phyloP scores from a whole-genome alignment of 2,329 filamentous ascomycete genomes.

The Claviceps pazoutovae region DNA sequence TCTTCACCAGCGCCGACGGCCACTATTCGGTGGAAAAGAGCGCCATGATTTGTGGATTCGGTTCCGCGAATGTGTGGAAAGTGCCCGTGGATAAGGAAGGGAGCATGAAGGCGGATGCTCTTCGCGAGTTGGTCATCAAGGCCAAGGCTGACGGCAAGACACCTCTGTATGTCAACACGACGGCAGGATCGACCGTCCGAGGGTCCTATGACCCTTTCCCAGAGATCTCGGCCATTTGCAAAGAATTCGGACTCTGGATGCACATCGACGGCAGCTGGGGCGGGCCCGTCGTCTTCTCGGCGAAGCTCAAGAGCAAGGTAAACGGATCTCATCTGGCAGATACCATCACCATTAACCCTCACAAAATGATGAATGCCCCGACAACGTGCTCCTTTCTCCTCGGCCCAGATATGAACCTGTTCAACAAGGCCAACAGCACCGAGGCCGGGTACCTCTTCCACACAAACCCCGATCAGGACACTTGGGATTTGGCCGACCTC shows the following conservation, averaged over 20 bases:
- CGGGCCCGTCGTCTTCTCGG: conserved; percentile 65
- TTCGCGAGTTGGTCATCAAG: conserved; percentile 48
- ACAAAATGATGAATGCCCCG: conserved; percentile 93
- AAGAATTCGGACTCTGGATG: conserved; percentile 65
- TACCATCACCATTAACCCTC: conserved; percentile 77
- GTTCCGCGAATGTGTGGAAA: conserved; percentile 54
- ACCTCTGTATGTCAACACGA: conserved; percentile 90
- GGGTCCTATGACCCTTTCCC: conserved; percentile 76
- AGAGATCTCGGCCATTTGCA: conserved; percentile 56
- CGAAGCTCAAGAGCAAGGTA: conserved; percentile 49
- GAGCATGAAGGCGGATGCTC: conserved; percentile 51
- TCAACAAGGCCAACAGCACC: conserved; percentile 74
- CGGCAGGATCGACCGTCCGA: conserved; percentile 84
- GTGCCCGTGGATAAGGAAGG: conserved; percentile 63
- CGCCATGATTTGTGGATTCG: conserved; percentile 79
- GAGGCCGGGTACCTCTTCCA: conserved; percentile 81
- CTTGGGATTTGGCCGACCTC: conserved; percentile 83
- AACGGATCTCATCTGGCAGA: conserved; percentile 61
- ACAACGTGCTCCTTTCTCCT: conserved; percentile 85
- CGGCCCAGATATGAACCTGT: conserved; percentile 57
- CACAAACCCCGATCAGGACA: conserved; percentile 37
- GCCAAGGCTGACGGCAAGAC: conserved; percentile 57
- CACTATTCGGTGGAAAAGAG: conserved; percentile 95
- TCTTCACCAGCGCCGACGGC: conserved; percentile 82
- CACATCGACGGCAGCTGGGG: conserved; percentile 93